Percentiles rank a stretch among this genome's conserved stretches.
Conservation (phyloP, 2,329 filamentous ascomycete genomes). For the Colletotrichum camelliae region DNA sequence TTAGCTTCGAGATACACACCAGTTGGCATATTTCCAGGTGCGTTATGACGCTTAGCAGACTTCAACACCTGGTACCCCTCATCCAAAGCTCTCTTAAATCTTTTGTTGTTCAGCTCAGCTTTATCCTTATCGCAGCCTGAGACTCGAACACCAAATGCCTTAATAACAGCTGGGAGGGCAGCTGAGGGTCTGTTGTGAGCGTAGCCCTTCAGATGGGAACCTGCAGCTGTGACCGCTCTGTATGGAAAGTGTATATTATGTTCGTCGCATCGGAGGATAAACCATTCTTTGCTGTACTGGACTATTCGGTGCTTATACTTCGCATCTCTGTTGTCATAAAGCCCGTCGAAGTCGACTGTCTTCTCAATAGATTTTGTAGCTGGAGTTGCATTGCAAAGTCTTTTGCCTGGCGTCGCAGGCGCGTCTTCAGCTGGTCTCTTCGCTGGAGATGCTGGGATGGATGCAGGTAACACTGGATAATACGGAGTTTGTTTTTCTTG, state of each 20-base stretch:
- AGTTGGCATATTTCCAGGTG: background rate
- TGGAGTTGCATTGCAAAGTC: background rate
- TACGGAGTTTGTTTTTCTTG: background rate
- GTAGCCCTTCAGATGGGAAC: background rate
- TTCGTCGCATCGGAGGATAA: background rate
- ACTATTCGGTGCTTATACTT: background rate
- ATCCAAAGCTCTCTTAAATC: background rate
- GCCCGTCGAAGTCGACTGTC: background rate
- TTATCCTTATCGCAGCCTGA: background rate
- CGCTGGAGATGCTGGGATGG: background rate
- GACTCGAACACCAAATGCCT: background rate
- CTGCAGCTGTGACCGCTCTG: background rate
- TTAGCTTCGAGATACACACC: background rate
- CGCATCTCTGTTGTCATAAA: background rate
- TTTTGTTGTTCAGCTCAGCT: background rate
- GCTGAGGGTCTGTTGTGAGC: background rate
- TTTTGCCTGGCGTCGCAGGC: background rate
- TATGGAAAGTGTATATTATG: background rate
- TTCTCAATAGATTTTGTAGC: background rate
- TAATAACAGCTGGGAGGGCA: background rate
- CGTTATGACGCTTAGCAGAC: background rate
- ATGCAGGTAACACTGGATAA: background rate
- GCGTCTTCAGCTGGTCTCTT: background rate
- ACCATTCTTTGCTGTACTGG: background rate
- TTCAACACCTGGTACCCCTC: background rate